A percentile compares a stretch with the other conserved stretches of the same genome.
Evolutionary conservation across 2,329 filamentous ascomycete species (phyloP).

Genomic region (Colletotrichum shisoi): DNA sequence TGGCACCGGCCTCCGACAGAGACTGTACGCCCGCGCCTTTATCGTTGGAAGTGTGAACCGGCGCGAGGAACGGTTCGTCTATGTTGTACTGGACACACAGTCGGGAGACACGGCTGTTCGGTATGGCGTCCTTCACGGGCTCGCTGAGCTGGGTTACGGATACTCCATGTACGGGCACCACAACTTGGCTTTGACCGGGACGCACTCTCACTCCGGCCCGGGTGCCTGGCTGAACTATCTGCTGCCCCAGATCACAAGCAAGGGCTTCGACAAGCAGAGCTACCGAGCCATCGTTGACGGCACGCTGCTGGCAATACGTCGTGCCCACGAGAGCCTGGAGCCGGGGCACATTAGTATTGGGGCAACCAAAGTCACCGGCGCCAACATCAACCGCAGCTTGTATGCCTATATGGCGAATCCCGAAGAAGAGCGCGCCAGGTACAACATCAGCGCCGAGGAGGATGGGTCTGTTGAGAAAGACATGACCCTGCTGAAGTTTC

Average conservation of each 20-base stretch:
- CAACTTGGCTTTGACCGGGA: constrained; percentile 89
- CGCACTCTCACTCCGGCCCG: constrained; percentile 88
- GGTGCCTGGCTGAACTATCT: constrained; percentile 94
- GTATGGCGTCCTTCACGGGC: constrained; percentile 78
- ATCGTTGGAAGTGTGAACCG: constrained; percentile 76
- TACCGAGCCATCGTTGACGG: constrained; percentile 89
- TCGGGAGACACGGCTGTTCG: constrained; percentile 87
- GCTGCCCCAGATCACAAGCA: constrained; percentile 84
- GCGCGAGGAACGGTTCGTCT: constrained; percentile 77
- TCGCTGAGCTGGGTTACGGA: constrained; percentile 71
- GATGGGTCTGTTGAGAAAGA: constrained; percentile 58
- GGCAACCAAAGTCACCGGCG: constrained; percentile 68
- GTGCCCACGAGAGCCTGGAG: constrained; percentile 69
- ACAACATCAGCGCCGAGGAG: constrained; percentile 56
- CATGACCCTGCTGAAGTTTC: constrained; percentile 80
- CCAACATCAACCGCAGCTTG: constrained; percentile 87
- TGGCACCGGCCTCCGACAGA: constrained; percentile 84
- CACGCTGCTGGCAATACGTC: constrained; percentile 77
- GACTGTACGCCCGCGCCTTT: constrained; percentile 86
- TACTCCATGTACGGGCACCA: constrained; percentile 78
- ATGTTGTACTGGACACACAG: constrained; percentile 85
- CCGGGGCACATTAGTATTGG: constrained; percentile 74
- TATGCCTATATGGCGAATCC: constrained; percentile 91
- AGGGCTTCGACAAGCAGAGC: constrained; percentile 84
- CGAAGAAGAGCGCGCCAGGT: constrained; percentile 73